Evolutionary conservation across 1,284 basidiomycete genomes (phyloP), one percentile per base, ranked within the genome.

Genomic region (Ustilago cynodontis): DNA sequence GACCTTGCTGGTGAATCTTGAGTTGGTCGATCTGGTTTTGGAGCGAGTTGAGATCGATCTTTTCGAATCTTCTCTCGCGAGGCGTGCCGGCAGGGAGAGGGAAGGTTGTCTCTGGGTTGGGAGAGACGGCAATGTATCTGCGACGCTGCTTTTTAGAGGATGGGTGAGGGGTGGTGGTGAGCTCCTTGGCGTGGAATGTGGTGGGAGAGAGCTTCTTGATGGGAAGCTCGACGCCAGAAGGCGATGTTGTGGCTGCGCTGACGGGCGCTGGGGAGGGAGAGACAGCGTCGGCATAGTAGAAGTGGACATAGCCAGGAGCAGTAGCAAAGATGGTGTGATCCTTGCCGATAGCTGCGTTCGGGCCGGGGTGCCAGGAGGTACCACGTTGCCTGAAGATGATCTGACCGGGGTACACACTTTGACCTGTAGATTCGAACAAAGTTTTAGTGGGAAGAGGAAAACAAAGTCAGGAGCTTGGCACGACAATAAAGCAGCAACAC

Each of bases 321-420:
- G 76, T 80, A 14, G 85, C 84, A 65, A 80, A 85, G 59, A 85
- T 76, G 52, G 85, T 85, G 73, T 86, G 85, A 49, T 86, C 85
- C 55, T 74, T 75, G 64, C 85, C 85, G 53, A 85, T 84, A 20
- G 58, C 63, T 18, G 81, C 82, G 43, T 86, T 82, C 43, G 82
- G 77, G 13, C 85, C 85, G 0, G 85, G 71, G 43, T 86, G 83
- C 83, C 83, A 86, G 24, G 75, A 71, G 11, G 85, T 85, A 29
- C 85, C 85, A 52, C 85, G 77, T 53, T 86, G 85, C 28, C 85
- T 75, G 56, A 77, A 68, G 71, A 86, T 77, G 68, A 86, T 86
- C 52, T 85, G 76, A 18, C 84, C 84, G 13, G 83, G 72, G 3
- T 76, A 56, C 11, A 84, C 83, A 60, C 70, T 71, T 60, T 81